phyloP scores from a whole-genome alignment of 208 protist species.

The Trypanosoma grayi region DNA sequence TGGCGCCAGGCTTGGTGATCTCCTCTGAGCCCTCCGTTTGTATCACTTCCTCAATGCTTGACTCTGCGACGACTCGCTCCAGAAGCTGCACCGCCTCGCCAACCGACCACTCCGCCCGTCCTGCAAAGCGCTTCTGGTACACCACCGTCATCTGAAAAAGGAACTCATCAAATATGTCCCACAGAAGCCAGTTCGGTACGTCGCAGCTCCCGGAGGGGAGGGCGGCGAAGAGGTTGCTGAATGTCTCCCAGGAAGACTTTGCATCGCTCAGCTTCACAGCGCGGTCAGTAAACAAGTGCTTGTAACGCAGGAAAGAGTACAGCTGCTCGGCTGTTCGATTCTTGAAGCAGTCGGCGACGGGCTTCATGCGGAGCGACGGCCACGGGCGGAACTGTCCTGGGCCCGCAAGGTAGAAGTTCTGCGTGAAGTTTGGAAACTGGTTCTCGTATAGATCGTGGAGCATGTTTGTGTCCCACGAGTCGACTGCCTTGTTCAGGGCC shows the following conservation, averaged over 20 bases:
- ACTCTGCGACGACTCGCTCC: slow-evolving; percentile 57
- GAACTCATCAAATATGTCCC: slow-evolving; percentile 92
- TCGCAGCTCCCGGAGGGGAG: slow-evolving; percentile 47
- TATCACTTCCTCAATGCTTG: slow-evolving; percentile 50
- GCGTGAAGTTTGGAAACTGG: slow-evolving; percentile 70
- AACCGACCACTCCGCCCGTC: slow-evolving; percentile 64
- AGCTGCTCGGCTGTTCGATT: slow-evolving; percentile 67
- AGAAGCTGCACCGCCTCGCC: slow-evolving; percentile 55
- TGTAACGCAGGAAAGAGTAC: slow-evolving; percentile 86
- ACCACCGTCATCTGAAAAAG: slow-evolving; percentile 88
- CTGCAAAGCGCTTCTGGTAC: slow-evolving; percentile 78
- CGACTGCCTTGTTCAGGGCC: slow-evolving; percentile 70
- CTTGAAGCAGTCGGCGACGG: slow-evolving; percentile 63
- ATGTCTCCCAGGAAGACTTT: slow-evolving; percentile 71
- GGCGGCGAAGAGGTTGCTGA: slow-evolving; percentile 51
- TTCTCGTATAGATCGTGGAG: slow-evolving; percentile 81
- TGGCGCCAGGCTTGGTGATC: slow-evolving; percentile 27
- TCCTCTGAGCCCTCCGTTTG: slow-evolving; percentile 39
- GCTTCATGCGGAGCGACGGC: slow-evolving; percentile 59
- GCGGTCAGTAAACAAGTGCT: slow-evolving; percentile 82
- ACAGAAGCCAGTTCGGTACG: slow-evolving; percentile 83
- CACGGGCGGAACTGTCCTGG: slow-evolving; percentile 70
- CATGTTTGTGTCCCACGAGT: slow-evolving; percentile 53
- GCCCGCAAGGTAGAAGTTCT: slow-evolving; percentile 70
- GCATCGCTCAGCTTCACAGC: slow-evolving; percentile 51